Conservation (phyloP, 2,329 filamentous ascomycete genomes). For the Dactylellina sp. region DNA sequence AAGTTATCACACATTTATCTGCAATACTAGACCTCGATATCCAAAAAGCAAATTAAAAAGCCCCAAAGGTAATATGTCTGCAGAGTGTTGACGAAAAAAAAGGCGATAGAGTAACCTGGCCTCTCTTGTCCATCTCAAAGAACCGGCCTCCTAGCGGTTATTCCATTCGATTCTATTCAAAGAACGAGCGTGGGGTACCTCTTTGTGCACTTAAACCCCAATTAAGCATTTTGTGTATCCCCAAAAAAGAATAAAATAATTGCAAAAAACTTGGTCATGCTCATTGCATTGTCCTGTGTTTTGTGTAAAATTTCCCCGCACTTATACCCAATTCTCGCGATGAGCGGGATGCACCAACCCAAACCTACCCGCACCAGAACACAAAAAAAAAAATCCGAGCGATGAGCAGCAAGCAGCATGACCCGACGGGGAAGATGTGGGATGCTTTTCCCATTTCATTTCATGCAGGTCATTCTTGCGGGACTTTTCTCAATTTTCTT, state of each 20-base stretch:
- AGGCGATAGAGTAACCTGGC: not conserved
- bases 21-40: not conserved
- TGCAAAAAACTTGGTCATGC: conserved; percentile 6
- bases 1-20: not conserved
- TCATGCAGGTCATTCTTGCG: conserved; percentile 42
- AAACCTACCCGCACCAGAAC: not conserved
- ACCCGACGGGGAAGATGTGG: no score
- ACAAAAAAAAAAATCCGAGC: conserved; percentile 1
- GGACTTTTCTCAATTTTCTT: conserved; percentile 26
- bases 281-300: not conserved
- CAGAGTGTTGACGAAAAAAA: not conserved
- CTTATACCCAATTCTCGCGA: conserved; percentile 45
- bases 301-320: conserved; percentile 32
- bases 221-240: conserved; percentile 13
- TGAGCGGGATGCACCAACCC: conserved; percentile 13
- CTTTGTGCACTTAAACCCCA: no score
- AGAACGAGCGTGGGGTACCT: no score
- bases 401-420: no score
- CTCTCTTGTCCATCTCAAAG: no score
- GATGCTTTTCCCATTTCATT: conserved; percentile 3
- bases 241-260: no score
- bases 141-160: no score
- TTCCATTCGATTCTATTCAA: no score
- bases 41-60: not conserved
- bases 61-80: conserved; percentile 6